phyloP scores from a whole-genome alignment of 129 eudicot species.

The Chrysanthemum seticuspe region DNA sequence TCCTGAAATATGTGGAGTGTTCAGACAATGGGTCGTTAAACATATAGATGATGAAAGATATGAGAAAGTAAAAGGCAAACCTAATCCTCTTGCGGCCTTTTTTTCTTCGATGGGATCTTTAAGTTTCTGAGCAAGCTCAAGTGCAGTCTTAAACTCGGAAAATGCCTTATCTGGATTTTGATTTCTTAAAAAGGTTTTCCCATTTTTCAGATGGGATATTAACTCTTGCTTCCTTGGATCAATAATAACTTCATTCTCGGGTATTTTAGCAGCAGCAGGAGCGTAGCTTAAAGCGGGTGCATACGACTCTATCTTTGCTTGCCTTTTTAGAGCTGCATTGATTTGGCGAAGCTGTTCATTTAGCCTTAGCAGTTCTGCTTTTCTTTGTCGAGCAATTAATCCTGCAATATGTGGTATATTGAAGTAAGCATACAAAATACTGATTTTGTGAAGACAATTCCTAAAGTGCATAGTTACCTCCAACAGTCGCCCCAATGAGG shows the following conservation, averaged over 20 bases:
- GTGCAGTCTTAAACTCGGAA: conserved; percentile 71
- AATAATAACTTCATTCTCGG: conserved; percentile 77
- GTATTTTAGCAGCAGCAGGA: conserved; percentile 64
- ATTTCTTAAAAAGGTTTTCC: conserved; percentile 82
- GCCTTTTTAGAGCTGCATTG: conserved; percentile 89
- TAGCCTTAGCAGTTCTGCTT: conserved; percentile 69
- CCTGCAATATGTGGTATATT: conserved; percentile 42
- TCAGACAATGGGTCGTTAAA: conserved; percentile 1
- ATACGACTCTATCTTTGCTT: conserved; percentile 98
- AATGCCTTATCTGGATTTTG: conserved; percentile 81
- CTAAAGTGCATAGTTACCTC: conserved; percentile 50
- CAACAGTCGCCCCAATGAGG: conserved; percentile 96
- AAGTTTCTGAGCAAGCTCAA: conserved; percentile 79
- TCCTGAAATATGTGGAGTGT: conserved; percentile 40
- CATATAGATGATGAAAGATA: not conserved
- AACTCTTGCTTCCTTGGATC: conserved; percentile 82
- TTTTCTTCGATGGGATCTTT: conserved; percentile 85
- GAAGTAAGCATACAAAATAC: not conserved
- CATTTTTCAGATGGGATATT: conserved; percentile 66
- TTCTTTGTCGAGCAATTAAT: conserved; percentile 87
- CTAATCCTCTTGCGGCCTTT: conserved; percentile 98
- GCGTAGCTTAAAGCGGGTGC: conserved; percentile 96
- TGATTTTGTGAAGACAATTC: not conserved
- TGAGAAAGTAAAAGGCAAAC: conserved; percentile 28
- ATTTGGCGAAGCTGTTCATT: conserved; percentile 97